These are phyloP conservation scores for Acer saccharum DNA, from an alignment of 345 rosid genomes.

Conservation along the genomic window DNA sequence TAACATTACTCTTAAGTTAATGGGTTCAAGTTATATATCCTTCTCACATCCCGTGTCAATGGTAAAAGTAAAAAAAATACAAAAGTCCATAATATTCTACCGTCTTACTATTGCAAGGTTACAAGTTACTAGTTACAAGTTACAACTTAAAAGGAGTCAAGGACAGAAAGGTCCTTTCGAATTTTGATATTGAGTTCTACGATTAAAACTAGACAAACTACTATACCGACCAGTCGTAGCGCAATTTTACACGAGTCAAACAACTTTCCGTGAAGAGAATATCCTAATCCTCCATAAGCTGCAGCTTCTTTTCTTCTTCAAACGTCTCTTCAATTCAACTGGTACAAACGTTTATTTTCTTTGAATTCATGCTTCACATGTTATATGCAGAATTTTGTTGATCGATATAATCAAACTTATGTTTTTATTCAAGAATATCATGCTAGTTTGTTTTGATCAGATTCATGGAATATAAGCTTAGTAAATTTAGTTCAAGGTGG, in stretches of 20 bases:
- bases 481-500: not conserved
- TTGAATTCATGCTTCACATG: not conserved
- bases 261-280: slow-evolving; percentile 37
- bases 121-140: no score
- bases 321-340: slow-evolving; percentile 11
- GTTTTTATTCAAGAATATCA: not conserved
- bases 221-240: slow-evolving; percentile 38
- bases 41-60: no score
- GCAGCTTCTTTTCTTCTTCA: not conserved
- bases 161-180: slow-evolving; percentile 15
- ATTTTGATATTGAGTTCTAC: not conserved
- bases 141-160: no score
- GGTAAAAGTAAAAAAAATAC: no score
- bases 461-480: not conserved
- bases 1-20: no score
- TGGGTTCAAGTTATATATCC: no score
- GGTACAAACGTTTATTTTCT: not conserved
- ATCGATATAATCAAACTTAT: not conserved
- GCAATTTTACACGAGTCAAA: slow-evolving; percentile 21
- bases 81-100: no score
- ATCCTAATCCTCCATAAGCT: slow-evolving; percentile 5
- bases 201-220: not conserved
- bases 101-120: no score
- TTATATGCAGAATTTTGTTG: not conserved
- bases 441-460: not conserved